phyloP scores from a whole-genome alignment of 495 filamentous ascomycete species.

The Elasticomyces elasticus region DNA sequence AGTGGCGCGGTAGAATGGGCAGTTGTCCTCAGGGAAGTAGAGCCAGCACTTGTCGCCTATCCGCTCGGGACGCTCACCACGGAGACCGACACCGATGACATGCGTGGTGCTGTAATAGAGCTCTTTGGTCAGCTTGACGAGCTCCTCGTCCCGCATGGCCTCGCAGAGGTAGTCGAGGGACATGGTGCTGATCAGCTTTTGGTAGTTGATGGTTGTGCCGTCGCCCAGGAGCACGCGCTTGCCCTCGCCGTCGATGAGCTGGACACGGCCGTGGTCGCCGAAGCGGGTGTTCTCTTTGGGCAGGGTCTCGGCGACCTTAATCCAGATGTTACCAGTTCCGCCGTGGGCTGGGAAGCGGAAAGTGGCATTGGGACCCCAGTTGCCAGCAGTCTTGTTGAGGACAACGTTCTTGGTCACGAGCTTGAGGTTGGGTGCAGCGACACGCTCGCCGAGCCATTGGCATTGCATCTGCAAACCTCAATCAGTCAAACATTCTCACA shows the following conservation, averaged over 20 bases:
- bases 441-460: slow-evolving; percentile 95
- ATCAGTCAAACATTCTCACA: neutral
- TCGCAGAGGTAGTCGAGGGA: slow-evolving; percentile 83
- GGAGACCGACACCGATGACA: slow-evolving; percentile 91
- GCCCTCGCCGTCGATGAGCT: slow-evolving; percentile 70
- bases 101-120: slow-evolving; percentile 97
- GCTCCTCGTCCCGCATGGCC: slow-evolving; percentile 75
- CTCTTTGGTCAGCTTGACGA: slow-evolving; percentile 73
- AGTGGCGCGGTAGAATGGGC: slow-evolving; percentile 98
- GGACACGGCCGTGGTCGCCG: slow-evolving; percentile 74
- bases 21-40: slow-evolving; percentile 99
- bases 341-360: slow-evolving; percentile 96
- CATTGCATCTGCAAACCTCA: slow-evolving; percentile 79
- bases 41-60: slow-evolving; percentile 99
- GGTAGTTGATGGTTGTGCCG: slow-evolving; percentile 83
- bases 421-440: slow-evolving; percentile 96
- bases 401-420: slow-evolving; percentile 88
- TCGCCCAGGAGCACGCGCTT: slow-evolving; percentile 75
- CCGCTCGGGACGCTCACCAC: slow-evolving; percentile 81
- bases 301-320: slow-evolving; percentile 86
- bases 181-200: slow-evolving; percentile 94
- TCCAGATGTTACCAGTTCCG: slow-evolving; percentile 98
- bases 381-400: slow-evolving; percentile 88
- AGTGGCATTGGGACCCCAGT: slow-evolving; percentile 96
- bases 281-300: slow-evolving; percentile 85